Percentiles rank a stretch among this genome's conserved stretches.
Evolutionary conservation across 108 stramenopile species (phyloP).

Genomic region (Discostella pseudostelligera): DNA sequence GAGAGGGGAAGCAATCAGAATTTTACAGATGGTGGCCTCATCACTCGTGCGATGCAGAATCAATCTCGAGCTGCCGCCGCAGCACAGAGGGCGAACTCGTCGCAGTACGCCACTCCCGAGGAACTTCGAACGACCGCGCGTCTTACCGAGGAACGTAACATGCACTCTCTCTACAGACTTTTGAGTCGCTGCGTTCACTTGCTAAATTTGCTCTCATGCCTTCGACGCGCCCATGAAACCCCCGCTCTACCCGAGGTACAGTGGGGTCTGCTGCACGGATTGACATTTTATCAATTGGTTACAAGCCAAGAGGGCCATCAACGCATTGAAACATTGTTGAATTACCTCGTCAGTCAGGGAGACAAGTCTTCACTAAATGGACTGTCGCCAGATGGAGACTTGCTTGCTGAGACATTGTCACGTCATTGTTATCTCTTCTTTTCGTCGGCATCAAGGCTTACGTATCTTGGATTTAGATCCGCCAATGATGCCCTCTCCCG

Average conservation of each 20-base stretch:
- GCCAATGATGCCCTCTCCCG: slow-evolving; percentile 62
- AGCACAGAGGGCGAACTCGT: slow-evolving; percentile 15
- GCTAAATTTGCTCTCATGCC: slow-evolving; percentile 63
- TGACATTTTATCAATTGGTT: slow-evolving; percentile 69
- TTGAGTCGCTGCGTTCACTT: slow-evolving; percentile 74
- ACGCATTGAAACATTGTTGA: slow-evolving; percentile 72
- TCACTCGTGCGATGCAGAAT: slow-evolving; percentile 59
- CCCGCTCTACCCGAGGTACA: slow-evolving; percentile 76
- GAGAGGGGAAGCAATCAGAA: slow-evolving; percentile 29
- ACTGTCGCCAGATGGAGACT: slow-evolving; percentile 60
- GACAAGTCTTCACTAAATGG: slow-evolving; percentile 29
- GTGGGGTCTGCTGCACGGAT: slow-evolving; percentile 84
- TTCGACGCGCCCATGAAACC: slow-evolving; percentile 62
- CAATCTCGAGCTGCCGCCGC: slow-evolving; percentile 47
- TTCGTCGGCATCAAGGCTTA: slow-evolving; percentile 71
- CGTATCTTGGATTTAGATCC: slow-evolving; percentile 76
- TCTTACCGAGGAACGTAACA: slow-evolving; percentile 76
- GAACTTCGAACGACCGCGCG: slow-evolving; percentile 55
- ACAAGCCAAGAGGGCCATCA: slow-evolving; percentile 71
- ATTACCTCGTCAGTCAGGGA: slow-evolving; percentile 61
- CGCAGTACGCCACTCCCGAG: slow-evolving; percentile 28
- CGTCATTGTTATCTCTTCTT: slow-evolving; percentile 87
- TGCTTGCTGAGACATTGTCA: slow-evolving; percentile 61
- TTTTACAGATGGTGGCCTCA: slow-evolving; percentile 23
- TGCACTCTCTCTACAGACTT: slow-evolving; percentile 82